Evolutionary conservation across 257 asterid genomes (phyloP), one percentile per base, ranked within the genome.

Genomic region (Rhazya stricta): DNA sequence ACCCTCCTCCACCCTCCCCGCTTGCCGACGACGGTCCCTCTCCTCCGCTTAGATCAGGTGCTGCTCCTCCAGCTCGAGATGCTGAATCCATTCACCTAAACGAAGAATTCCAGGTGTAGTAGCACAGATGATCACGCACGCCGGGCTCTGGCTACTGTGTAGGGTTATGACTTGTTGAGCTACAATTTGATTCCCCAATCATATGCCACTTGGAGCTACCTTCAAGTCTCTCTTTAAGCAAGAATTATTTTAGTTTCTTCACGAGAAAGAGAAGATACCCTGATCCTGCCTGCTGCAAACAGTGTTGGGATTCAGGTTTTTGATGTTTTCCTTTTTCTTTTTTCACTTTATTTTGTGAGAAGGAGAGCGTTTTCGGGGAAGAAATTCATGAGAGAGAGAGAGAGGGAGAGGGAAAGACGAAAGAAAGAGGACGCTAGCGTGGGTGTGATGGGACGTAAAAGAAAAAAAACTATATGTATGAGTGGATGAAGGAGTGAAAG

Each of bases 31-130:
- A 76, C 7, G 77, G 82, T 18, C 77, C 83, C 30, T 70, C 80
- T 11, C 79, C 84, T 74, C 45, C 82, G 4, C 72, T 61, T 6
- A 62, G 77, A 30, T 76, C 81, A 23, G 79, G 37, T 36, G 60
- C 58, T 42, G 68, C 73, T 36, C 71, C 75, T 34, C 78, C 78
- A 0, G 54, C 72, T 53, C 80, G 76, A 16, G 89, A 80, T 69
- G 86, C 73, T 41, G 86, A 74, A 72, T 83, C 85, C 89, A 85
- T 85, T 39, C 41, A 61, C 60, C 42, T 29, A 12, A n/a, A 27
- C 9, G 19, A 16, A 6, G 6, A 45, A 5, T 25, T 9, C 51
- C 57, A 37, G 36, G 21, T 43, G 19, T 34, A 6, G 42, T 36
- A 10, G 5, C 43, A 43, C 12, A 0, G 16, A 53, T 21, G 66